phyloP scores from a whole-genome alignment of 164 flowering plant species.

The Tetracentron sinense region DNA sequence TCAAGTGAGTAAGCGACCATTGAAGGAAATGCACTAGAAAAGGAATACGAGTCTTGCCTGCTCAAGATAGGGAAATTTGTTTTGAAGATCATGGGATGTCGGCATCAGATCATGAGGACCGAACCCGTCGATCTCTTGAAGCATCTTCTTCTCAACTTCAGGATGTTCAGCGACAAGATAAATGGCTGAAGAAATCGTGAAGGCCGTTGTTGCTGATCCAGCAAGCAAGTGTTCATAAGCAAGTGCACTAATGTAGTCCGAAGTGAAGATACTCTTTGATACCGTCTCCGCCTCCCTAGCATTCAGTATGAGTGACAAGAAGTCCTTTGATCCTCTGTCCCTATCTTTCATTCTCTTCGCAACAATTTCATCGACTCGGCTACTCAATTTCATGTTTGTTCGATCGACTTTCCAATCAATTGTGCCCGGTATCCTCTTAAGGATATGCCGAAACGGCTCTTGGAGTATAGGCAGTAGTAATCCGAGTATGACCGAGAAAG shows the following conservation, averaged over 20 bases:
- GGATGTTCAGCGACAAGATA: slow-evolving; percentile 80
- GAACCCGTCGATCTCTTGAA: slow-evolving; percentile 71
- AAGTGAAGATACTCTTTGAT: slow-evolving; percentile 51
- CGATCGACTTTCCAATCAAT: slow-evolving; percentile 65
- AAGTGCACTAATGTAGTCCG: slow-evolving; percentile 76
- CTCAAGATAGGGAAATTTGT: slow-evolving; percentile 80
- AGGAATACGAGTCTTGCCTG: slow-evolving; percentile 38
- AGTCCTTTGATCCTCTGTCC: slow-evolving; percentile 51
- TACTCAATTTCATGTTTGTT: slow-evolving; percentile 47
- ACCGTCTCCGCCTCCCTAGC: slow-evolving; percentile 58
- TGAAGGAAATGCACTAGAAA: too few relatives aligned
- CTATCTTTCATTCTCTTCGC: slow-evolving; percentile 41
- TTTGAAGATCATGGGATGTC: slow-evolving; percentile 67
- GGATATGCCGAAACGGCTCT: slow-evolving; percentile 72
- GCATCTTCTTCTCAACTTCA: slow-evolving; percentile 70
- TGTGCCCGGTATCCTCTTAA: slow-evolving; percentile 75
- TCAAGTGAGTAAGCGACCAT: too few relatives aligned
- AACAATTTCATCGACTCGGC: slow-evolving; percentile 66
- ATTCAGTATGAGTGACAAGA: slow-evolving; percentile 62
- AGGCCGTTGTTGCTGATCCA: slow-evolving; percentile 86
- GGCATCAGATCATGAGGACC: slow-evolving; percentile 55
- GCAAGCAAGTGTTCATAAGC: slow-evolving; percentile 91
- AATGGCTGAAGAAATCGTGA: slow-evolving; percentile 66
- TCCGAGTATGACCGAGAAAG: slow-evolving; percentile 77
- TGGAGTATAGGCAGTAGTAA: slow-evolving; percentile 76